Percentiles rank a stretch among this genome's conserved stretches.
Evolutionary conservation across 257 asterid genomes (phyloP).

Genomic region (Solanum chilense): DNA sequence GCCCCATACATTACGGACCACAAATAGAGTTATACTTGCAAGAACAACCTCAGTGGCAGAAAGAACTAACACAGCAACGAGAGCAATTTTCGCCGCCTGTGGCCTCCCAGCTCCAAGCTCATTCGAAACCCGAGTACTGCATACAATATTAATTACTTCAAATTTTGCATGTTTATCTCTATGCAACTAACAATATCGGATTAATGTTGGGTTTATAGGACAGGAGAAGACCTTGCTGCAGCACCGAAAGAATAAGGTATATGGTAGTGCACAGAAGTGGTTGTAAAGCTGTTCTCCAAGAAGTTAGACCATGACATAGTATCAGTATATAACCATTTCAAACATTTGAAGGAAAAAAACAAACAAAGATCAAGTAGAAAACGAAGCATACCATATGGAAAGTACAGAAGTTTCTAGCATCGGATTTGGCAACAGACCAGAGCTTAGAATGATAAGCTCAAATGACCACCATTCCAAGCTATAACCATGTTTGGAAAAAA

Average conservation of each 20-base stretch:
- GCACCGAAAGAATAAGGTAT: constrained; percentile 59
- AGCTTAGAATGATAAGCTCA: constrained; percentile 54
- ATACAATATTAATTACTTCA: not conserved
- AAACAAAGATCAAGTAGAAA: not conserved
- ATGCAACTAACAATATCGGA: not conserved
- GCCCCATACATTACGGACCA: constrained; percentile 36
- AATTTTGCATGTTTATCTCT: not conserved
- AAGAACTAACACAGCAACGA: constrained; percentile 27
- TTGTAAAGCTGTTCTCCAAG: constrained; percentile 43
- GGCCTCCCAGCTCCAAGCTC: constrained; percentile 76
- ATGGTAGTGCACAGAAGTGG: constrained; percentile 45
- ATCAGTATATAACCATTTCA: not conserved
- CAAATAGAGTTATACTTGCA: constrained; percentile 25
- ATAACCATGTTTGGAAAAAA: not conserved
- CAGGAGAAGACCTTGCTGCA: constrained; percentile 55
- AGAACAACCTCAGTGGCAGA: constrained; percentile 33
- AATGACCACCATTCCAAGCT: constrained; percentile 86
- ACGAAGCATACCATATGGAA: constrained; percentile 42
- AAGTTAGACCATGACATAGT: not conserved
- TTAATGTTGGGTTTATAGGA: not conserved
- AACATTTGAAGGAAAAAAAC: not conserved
- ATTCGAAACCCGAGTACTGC: constrained; percentile 60
- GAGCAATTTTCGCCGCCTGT: constrained; percentile 33
- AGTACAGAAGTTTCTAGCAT: constrained; percentile 63
- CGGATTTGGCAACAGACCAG: constrained; percentile 81